phyloP scores from a whole-genome alignment of 331 rosid genomes.

The Arachis monticola region DNA sequence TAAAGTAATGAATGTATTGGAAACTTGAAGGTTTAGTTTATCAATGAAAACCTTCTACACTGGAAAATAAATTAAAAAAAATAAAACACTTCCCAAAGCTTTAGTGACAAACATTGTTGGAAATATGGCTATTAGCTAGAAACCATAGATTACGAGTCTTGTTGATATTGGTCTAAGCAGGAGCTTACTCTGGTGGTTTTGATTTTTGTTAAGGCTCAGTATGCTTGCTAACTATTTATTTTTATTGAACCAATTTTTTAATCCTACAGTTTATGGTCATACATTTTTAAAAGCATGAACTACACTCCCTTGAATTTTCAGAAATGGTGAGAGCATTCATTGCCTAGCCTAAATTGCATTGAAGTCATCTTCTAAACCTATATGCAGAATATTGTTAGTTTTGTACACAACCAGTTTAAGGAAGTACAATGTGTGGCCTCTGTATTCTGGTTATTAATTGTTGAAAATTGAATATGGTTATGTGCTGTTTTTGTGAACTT shows the following conservation, averaged over 20 bases:
- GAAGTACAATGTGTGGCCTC: neutral
- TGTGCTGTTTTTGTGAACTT: neutral
- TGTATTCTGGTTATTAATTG: neutral
- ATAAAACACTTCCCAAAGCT: neutral
- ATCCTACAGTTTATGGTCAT: neutral
- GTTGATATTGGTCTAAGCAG: conserved; percentile 21
- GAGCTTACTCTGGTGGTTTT: neutral
- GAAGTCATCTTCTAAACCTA: neutral
- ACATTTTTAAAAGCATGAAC: neutral
- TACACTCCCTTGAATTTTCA: neutral
- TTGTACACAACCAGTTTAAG: conserved; percentile 5
- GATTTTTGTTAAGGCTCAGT: neutral
- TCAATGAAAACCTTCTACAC: no score
- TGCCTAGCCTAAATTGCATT: neutral
- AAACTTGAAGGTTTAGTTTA: no score
- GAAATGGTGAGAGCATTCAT: neutral
- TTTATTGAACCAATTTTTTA: neutral
- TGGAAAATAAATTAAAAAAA: neutral
- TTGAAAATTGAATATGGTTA: conserved; percentile 8
- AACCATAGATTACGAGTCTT: conserved; percentile 11
- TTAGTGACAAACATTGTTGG: neutral
- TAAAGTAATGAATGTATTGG: no score
- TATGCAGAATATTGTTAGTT: neutral
- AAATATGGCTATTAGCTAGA: neutral
- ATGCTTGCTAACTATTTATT: neutral